Evolutionary conservation across 768 basidiomycete genomes (phyloP).

Genomic region (Boletus vinaceobasis): DNA sequence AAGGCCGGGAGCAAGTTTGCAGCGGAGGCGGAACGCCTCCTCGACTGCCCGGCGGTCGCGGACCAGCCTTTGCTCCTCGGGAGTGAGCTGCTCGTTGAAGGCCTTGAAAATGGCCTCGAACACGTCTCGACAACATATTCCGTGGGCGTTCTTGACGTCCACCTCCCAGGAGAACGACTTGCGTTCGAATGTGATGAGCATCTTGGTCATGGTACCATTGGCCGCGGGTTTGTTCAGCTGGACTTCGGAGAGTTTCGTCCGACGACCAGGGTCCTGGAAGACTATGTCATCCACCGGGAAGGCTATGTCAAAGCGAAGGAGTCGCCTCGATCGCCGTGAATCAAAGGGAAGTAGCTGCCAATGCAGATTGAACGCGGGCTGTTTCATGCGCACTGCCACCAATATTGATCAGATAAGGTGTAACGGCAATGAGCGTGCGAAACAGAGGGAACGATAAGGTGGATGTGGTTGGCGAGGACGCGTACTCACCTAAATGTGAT

Average conservation of each 20-base stretch:
- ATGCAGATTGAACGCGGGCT: constrained; percentile 39
- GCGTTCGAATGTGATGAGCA: constrained; percentile 43
- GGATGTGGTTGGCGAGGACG: neutral
- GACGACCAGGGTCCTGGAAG: constrained; percentile 24
- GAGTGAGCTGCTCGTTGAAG: constrained; percentile 43
- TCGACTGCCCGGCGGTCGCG: constrained; percentile 32
- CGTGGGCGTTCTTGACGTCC: constrained; percentile 39
- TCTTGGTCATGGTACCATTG: constrained; percentile 43
- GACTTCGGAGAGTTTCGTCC: constrained; percentile 31
- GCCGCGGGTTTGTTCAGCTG: constrained; percentile 44
- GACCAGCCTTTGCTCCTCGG: constrained; percentile 40
- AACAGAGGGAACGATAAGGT: neutral
- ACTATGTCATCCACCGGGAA: constrained; percentile 38
- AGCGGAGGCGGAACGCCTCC: constrained; percentile 45
- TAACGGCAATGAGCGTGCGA: neutral
- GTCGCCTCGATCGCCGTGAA: constrained; percentile 30
- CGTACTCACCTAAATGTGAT: constrained; percentile 26
- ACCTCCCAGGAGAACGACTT: constrained; percentile 40
- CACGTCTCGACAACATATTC: constrained; percentile 55
- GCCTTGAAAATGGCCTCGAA: constrained; percentile 54
- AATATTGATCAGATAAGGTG: constrained; percentile 30
- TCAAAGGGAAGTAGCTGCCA: constrained; percentile 50
- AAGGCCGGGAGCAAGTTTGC: constrained; percentile 39
- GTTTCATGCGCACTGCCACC: constrained; percentile 36
- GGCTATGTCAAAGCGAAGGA: constrained; percentile 49